A percentile compares a stretch with the other conserved stretches of the same genome.
Conservation (phyloP, 2,329 filamentous ascomycete species). For the Pestalotiopsis sp. region DNA sequence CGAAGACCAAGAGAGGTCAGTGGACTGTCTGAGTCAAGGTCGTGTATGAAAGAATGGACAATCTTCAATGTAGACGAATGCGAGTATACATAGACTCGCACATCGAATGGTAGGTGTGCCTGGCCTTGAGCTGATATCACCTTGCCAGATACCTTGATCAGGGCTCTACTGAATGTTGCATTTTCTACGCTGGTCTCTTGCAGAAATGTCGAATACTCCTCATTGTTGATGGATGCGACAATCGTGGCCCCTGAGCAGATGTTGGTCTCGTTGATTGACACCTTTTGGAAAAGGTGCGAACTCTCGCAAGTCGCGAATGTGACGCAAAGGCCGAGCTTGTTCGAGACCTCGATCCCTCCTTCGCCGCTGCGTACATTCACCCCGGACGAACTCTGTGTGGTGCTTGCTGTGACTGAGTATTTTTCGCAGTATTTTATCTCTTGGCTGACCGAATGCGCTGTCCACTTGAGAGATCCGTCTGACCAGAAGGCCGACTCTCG, state of each 20-base stretch:
- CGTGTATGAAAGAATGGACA: background rate
- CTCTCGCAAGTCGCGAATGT: background rate
- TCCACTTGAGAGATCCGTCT: slow-evolving; percentile 1
- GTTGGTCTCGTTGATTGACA: background rate
- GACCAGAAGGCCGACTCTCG: background rate
- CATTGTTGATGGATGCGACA: background rate
- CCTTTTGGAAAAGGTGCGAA: background rate
- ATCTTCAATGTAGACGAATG: background rate
- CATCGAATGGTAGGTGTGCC: background rate
- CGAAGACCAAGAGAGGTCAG: background rate
- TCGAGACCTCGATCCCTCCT: background rate
- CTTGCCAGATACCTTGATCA: background rate
- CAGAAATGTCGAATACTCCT: background rate
- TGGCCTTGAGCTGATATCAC: background rate
- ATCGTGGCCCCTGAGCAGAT: slow-evolving; percentile 1
- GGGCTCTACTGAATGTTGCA: background rate
- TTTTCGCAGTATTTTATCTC: background rate
- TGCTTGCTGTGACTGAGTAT: background rate
- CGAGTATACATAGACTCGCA: background rate
- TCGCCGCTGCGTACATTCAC: background rate
- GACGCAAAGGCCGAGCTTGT: background rate
- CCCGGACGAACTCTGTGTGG: background rate
- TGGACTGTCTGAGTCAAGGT: background rate
- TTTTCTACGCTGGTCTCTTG: background rate
- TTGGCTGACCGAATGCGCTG: background rate